Evolutionary conservation across 257 asterid genomes (phyloP), one percentile per base, ranked within the genome.

Genomic region (Solanum phureja): DNA sequence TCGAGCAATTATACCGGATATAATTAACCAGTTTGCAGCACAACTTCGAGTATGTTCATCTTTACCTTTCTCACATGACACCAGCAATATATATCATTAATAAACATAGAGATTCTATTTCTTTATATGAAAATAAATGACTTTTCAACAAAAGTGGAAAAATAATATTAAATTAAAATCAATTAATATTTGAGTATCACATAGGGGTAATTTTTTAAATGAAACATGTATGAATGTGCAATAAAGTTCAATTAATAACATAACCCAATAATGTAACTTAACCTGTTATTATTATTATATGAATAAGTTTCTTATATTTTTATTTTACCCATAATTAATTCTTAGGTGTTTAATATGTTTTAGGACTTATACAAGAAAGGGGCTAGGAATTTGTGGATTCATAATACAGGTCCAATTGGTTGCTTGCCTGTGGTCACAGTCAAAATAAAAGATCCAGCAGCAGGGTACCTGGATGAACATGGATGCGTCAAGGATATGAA

Each of bases 361-460:
- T 42, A 93, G 95, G 85, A 89, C 58, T n/a, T 91, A 42, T 91
- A 93, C 75, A 85, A 81, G 31, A 87, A 64, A 11, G 93, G 93
- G 40, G 96, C 93, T 21, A 91, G 96, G 86, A 66, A 92, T 7
- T 88, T 93, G 14, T 93, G 96, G 96, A 93, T 93, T 29, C 95
- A 93, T 11, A 92, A 93, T 35, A 87, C 90, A 5, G 94, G 93
- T n/a, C 95, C 95, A 3, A 79, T 91, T 84, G 95, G 96, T 72
- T 93, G 95, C 72, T 84, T 91, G 62, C 94, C 96, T 8, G 87
- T 87, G 19, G 86, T 90, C 16, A 58, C 88, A 37, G 19, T 90
- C 46, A 37, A 88, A 38, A 11, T 89, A 27, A 38, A 40, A 85
- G 85, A 86, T 52, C 91, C 90, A 2, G 62, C 86, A 7, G 88